Conservation (phyloP, 345 rosid genomes). For the Citrus mangshanensis region DNA sequence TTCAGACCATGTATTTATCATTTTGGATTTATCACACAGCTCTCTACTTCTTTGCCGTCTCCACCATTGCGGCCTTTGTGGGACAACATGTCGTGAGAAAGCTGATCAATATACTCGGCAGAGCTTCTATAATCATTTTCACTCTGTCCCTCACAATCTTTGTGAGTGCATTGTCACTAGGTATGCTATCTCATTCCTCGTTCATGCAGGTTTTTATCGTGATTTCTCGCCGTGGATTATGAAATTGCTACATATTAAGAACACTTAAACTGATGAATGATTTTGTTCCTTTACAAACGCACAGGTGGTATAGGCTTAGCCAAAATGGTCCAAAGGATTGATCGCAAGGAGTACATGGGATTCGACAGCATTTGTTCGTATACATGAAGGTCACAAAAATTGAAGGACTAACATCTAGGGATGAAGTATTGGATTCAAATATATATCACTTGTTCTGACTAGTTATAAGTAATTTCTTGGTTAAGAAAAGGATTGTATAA, state of each 20-base stretch:
- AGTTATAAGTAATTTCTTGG: too few relatives aligned
- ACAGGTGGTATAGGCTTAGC: constrained; percentile 37
- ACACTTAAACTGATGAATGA: neutral
- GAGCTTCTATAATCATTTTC: constrained; percentile 41
- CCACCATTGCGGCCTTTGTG: neutral
- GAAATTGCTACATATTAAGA: neutral
- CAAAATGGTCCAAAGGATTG: constrained; percentile 24
- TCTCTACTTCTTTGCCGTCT: neutral
- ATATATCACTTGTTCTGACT: too few relatives aligned
- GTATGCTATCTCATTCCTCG: neutral
- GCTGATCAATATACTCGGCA: constrained; percentile 29
- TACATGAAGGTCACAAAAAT: too few relatives aligned
- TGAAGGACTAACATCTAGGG: too few relatives aligned
- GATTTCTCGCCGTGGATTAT: neutral
- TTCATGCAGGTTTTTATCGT: too few relatives aligned
- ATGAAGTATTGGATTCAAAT: too few relatives aligned
- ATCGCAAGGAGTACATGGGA: constrained; percentile 37
- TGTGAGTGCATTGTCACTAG: constrained; percentile 35
- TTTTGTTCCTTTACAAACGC: constrained; percentile 2
- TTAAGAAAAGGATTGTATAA: too few relatives aligned
- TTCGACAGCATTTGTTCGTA: constrained; percentile 30
- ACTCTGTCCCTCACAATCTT: constrained; percentile 33
- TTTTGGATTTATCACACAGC: neutral
- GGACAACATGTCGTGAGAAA: constrained; percentile 31
- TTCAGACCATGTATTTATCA: neutral